Evolutionary conservation across 345 rosid genomes (phyloP).

Genomic region (Salix dunnii): DNA sequence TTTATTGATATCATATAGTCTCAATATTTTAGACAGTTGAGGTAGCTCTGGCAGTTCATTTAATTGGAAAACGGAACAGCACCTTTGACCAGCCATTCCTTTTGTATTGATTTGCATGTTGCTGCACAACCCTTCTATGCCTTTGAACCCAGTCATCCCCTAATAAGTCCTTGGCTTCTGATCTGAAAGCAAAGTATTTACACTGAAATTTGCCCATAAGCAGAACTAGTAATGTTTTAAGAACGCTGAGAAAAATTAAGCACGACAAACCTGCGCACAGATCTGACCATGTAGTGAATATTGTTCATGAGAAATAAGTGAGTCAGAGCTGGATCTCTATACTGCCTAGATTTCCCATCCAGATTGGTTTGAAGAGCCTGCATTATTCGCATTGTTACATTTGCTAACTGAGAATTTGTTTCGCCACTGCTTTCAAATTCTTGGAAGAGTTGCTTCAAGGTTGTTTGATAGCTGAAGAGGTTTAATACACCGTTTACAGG

Average conservation of each 20-base stretch:
- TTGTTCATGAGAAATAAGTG: slow-evolving; percentile 95
- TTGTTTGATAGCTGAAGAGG: slow-evolving; percentile 81
- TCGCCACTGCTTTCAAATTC: slow-evolving; percentile 74
- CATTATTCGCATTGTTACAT: slow-evolving; percentile 92
- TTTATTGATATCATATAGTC: not conserved
- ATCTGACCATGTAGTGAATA: slow-evolving; percentile 98
- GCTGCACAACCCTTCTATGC: slow-evolving; percentile 95
- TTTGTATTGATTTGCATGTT: slow-evolving; percentile 96
- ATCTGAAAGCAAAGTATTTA: slow-evolving; percentile 41
- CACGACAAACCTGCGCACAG: slow-evolving; percentile 80
- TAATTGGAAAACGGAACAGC: slow-evolving; percentile 6
- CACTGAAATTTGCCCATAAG: not conserved
- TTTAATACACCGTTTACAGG: not conserved
- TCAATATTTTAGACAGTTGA: not conserved
- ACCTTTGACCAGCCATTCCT: slow-evolving; percentile 95
- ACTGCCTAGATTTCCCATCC: slow-evolving; percentile 95
- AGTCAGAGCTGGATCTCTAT: slow-evolving; percentile 82
- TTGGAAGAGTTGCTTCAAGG: slow-evolving; percentile 94
- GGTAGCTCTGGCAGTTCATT: not conserved
- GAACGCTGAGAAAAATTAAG: slow-evolving; percentile 4
- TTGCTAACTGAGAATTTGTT: slow-evolving; percentile 66
- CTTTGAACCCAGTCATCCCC: slow-evolving; percentile 99
- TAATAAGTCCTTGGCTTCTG: slow-evolving; percentile 96
- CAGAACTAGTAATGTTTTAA: not conserved
- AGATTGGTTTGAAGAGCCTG: slow-evolving; percentile 99